Percentiles rank a stretch among this genome's conserved stretches.
Evolutionary conservation across 129 eudicot species (phyloP).

Genomic region (Escallonia herrerae): DNA sequence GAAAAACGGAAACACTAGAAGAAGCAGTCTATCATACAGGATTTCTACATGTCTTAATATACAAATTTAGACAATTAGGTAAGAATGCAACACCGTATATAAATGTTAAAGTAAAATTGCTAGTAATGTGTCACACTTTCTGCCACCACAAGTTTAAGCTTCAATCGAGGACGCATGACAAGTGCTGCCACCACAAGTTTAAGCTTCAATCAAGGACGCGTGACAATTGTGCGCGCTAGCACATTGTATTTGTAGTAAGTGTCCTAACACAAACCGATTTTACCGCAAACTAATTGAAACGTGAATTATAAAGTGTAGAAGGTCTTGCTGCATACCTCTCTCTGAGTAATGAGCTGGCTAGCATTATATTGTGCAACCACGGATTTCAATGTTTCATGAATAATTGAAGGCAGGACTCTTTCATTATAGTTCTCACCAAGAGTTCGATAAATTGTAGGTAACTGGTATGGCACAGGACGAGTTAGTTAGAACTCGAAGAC

Average conservation of each 20-base stretch:
- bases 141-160: not conserved
- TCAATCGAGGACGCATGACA: not conserved
- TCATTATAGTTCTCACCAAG: constrained; percentile 52
- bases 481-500: constrained; percentile 43
- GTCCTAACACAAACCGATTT: not conserved
- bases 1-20: no score
- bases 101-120: not conserved
- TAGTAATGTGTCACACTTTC: not conserved
- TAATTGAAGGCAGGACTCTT: constrained; percentile 45
- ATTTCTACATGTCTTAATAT: no score
- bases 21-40: no score
- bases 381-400: constrained; percentile 46
- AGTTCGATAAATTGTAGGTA: constrained; percentile 38
- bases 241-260: not conserved
- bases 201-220: no score
- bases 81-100: no score
- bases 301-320: not conserved
- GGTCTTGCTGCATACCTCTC: constrained; percentile 33
- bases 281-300: not conserved
- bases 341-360: constrained; percentile 47
- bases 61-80: no score
- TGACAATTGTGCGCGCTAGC: not conserved
- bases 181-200: not conserved
- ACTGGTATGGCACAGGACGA: constrained; percentile 29
- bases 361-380: constrained; percentile 54